Conservation (phyloP, 2,329 filamentous ascomycete genomes). For the Stachybotrys echinatus region DNA sequence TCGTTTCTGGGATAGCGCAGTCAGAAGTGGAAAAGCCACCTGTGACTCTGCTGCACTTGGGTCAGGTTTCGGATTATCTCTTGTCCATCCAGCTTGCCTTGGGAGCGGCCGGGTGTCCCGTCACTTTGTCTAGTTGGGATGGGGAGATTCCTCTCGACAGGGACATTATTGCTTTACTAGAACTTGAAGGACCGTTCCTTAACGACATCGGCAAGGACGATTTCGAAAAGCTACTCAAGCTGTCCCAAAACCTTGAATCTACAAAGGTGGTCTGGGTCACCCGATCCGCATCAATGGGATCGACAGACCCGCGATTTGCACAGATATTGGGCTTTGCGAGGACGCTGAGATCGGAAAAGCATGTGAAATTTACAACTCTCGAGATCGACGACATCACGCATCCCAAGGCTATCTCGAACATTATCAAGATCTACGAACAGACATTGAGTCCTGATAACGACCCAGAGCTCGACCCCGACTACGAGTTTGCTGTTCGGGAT, state of each 20-base stretch:
- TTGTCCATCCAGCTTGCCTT: too few relatives aligned
- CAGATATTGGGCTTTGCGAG: constrained; percentile 15
- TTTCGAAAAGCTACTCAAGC: too few relatives aligned
- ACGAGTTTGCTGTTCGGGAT: too few relatives aligned
- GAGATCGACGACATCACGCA: constrained; percentile 13
- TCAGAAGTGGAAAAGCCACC: too few relatives aligned
- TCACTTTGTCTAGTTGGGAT: too few relatives aligned
- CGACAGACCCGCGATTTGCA: constrained; percentile 15
- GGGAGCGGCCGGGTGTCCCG: too few relatives aligned
- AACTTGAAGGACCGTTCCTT: too few relatives aligned
- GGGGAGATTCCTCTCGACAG: too few relatives aligned
- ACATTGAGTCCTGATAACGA: not conserved
- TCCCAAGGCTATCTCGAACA: not conserved
- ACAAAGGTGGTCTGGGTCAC: constrained; percentile 19
- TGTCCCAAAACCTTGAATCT: too few relatives aligned
- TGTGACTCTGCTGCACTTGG: not conserved
- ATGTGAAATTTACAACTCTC: constrained; percentile 15
- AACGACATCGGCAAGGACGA: too few relatives aligned
- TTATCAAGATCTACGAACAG: not conserved
- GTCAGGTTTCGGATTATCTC: not conserved
- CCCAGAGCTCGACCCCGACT: not conserved
- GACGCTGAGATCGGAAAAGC: constrained; percentile 16
- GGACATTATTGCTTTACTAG: too few relatives aligned
- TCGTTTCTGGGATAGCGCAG: not conserved
- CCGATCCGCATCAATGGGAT: constrained; percentile 12